Base-by-base conservation (phyloP, 2,329 filamentous ascomycete species). In the Ophiostoma montium region DNA sequence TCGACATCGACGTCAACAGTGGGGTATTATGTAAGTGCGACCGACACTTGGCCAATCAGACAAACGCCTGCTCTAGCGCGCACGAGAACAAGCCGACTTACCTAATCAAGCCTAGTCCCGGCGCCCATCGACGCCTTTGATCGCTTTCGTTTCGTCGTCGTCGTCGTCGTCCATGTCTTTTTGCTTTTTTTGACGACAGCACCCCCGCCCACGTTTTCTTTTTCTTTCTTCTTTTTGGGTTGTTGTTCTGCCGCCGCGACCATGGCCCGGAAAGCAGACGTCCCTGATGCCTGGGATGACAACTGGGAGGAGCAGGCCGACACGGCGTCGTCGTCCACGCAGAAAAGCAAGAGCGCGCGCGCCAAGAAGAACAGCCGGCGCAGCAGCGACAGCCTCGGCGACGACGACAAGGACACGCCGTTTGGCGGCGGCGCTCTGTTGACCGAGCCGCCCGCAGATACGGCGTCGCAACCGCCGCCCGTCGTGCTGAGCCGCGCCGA, bases 231-330 rank as follows among this genome's bases (percentile, higher is more conserved):
- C 13, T n/a, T 19, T 10, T 39, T 3, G 19, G 12, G 13, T n/a
- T 39, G 16, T 41, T 21, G 10, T 13, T 9, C 8, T 38, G 16
- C 39, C 10, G 9, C 39, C 6, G 8, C 8, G 23, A 46, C 21
- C 62, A 71, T 71, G 70, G 58, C 61, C 57, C 69, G 68, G 66
- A 70, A 57, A 44, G 65, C 64, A 19, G 36, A 32, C 12, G 64
- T 82, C 51, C 81, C 84, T 35, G 78, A 88, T 63, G 89, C 87
- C 18, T 95, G 90, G 90, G 87, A 90, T 32, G 75, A 94, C 58
- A 86, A 95, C 60, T 96, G 89, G 88, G 86, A 90, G 62, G 67
- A 70, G 6, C 75, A 84, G 61, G 86, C 84, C 50, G 87, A 94
- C 63, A 72, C 61, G 33, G 50, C 57, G 15, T 55, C 56, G 35